These are phyloP conservation scores for Aspergillaceae sp. DNA, from an alignment of 2,329 filamentous ascomycete species.

Conservation along the genomic window DNA sequence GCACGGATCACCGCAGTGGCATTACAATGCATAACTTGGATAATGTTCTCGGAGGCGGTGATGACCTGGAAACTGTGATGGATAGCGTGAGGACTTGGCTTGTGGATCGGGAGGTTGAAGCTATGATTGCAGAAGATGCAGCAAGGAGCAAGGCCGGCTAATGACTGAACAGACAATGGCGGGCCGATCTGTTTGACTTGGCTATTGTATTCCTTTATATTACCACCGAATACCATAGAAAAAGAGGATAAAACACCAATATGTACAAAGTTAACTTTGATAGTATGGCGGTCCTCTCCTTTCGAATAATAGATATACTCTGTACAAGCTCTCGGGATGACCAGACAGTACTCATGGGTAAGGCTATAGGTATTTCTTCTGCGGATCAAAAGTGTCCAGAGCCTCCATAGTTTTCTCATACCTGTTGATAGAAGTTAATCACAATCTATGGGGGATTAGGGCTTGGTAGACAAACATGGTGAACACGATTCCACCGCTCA, in stretches of 20 bases:
- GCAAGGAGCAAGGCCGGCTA: conserved; percentile 22
- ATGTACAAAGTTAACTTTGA: too few species aligned
- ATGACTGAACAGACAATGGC: neutral
- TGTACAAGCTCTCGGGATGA: neutral
- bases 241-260: too few species aligned
- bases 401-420: conserved; percentile 95
- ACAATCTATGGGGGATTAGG: neutral
- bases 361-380: conserved; percentile 67
- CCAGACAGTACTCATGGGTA: neutral
- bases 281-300: too few species aligned
- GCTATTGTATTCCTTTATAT: too few species aligned
- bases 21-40: conserved; percentile 71
- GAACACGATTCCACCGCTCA: conserved; percentile 96
- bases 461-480: conserved; percentile 56
- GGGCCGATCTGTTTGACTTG: too few species aligned
- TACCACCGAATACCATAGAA: too few species aligned
- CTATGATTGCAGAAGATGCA: conserved; percentile 57
- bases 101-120: conserved; percentile 63
- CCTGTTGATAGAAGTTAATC: conserved; percentile 26
- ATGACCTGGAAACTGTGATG: conserved; percentile 66
- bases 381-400: conserved; percentile 70
- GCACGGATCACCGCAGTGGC: conserved; percentile 80
- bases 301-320: too few species aligned
- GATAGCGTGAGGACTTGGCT: conserved; percentile 70
- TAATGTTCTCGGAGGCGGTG: conserved; percentile 67